phyloP scores from a whole-genome alignment of 2,329 filamentous ascomycete genomes.

The Bertia moriformis region DNA sequence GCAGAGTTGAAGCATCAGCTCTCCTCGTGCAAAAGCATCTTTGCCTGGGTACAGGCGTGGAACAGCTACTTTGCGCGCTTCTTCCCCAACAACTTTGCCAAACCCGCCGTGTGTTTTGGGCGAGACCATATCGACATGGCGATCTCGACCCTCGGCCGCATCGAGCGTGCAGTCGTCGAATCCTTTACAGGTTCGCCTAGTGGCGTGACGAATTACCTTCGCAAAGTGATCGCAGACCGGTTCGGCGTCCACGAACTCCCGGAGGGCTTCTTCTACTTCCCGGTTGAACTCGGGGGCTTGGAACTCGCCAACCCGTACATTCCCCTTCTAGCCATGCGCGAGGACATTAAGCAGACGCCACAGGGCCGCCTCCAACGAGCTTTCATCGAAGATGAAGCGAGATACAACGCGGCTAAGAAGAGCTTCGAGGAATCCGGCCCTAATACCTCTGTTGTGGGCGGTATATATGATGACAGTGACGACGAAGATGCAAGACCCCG shows the following conservation, averaged over 20 bases:
- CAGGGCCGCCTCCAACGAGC: background rate
- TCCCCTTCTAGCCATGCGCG: conserved; percentile 9
- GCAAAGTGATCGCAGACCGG: conserved; percentile 27
- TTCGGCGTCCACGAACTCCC: conserved; percentile 26
- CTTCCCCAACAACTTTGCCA: conserved; percentile 41
- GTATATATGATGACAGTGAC: background rate
- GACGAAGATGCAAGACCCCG: too few species aligned
- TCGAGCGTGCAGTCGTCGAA: conserved; percentile 35
- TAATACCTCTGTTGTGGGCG: background rate
- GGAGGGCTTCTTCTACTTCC: conserved; percentile 24
- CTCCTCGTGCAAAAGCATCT: conserved; percentile 31
- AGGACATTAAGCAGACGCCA: conserved; percentile 1
- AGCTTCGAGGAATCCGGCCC: background rate
- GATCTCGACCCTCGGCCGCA: conserved; percentile 31
- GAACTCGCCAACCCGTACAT: conserved; percentile 25
- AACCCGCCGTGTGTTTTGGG: conserved; percentile 36
- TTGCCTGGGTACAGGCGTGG: conserved; percentile 44
- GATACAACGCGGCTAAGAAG: background rate
- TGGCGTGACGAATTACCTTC: conserved; percentile 25
- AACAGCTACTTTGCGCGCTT: conserved; percentile 41
- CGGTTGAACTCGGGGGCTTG: conserved; percentile 21
- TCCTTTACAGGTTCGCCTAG: conserved; percentile 9
- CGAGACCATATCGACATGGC: conserved; percentile 38
- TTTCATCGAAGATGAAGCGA: background rate
- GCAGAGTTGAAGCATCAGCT: conserved; percentile 39